Evolutionary conservation across 2,329 filamentous ascomycete species (phyloP).

Genomic region (Clathrospora elynae): DNA sequence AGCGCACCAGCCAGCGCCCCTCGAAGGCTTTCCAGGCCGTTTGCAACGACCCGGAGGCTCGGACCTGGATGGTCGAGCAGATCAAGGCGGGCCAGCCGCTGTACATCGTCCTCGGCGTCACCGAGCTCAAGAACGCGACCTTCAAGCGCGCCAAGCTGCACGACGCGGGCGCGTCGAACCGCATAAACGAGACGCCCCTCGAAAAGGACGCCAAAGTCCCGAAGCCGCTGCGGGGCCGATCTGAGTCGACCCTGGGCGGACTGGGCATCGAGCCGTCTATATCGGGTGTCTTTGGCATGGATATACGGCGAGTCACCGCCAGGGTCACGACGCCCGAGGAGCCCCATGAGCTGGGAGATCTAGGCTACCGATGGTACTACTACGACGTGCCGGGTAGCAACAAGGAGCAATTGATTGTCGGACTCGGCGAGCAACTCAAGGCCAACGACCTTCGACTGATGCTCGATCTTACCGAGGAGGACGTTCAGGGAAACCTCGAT

Average conservation of each 20-base stretch:
- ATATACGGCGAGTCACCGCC: slow-evolving; percentile 38
- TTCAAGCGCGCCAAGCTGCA: slow-evolving; percentile 47
- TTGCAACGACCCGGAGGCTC: slow-evolving; percentile 41
- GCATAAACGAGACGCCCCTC: slow-evolving; percentile 41
- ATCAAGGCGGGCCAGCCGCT: slow-evolving; percentile 38
- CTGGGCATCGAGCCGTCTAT: slow-evolving; percentile 38
- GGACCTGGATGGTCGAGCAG: slow-evolving; percentile 39
- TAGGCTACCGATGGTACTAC: slow-evolving; percentile 43
- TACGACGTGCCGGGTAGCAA: slow-evolving; percentile 34
- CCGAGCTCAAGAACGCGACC: slow-evolving; percentile 46
- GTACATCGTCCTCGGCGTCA: slow-evolving; percentile 45
- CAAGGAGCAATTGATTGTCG: slow-evolving; percentile 46
- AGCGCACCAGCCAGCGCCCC: slow-evolving; percentile 39
- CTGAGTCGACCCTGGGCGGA: slow-evolving; percentile 35
- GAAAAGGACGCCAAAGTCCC: slow-evolving; percentile 44
- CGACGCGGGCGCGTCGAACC: slow-evolving; percentile 44
- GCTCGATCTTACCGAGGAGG: slow-evolving; percentile 45
- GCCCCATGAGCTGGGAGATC: slow-evolving; percentile 40
- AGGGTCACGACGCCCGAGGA: slow-evolving; percentile 41
- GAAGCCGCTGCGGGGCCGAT: slow-evolving; percentile 31
- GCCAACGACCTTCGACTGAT: slow-evolving; percentile 46
- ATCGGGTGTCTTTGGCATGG: slow-evolving; percentile 48
- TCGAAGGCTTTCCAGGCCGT: slow-evolving; percentile 40
- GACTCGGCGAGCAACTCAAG: slow-evolving; percentile 41
- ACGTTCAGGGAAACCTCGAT: slow-evolving; percentile 43